Percentiles rank a stretch among this genome's conserved stretches.
Conservation (phyloP, 1,139 yeast species). For the Kurtzmaniella natalensis region DNA sequence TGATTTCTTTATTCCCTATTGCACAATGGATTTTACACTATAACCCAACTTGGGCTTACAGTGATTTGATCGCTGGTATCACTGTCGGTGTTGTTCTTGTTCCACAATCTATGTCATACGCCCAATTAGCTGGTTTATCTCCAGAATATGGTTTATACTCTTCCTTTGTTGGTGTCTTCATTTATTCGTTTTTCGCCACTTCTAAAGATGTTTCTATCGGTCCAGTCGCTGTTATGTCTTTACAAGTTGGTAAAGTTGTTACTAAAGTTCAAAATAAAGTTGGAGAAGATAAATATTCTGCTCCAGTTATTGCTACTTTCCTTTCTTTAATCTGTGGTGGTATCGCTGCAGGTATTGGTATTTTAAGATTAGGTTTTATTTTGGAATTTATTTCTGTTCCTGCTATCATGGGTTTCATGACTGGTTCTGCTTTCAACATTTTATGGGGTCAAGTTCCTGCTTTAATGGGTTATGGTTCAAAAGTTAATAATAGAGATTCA, state of each 20-base stretch:
- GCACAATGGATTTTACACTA: constrained; percentile 79
- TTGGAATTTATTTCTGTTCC: constrained; percentile 88
- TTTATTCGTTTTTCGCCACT: constrained; percentile 88
- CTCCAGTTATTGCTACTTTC: constrained; percentile 74
- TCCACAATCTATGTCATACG: constrained; percentile 96
- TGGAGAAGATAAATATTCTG: constrained; percentile 41
- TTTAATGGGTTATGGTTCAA: constrained; percentile 67
- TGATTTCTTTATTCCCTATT: constrained; percentile 72
- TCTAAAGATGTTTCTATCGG: constrained; percentile 95
- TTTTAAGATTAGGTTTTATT: constrained; percentile 80
- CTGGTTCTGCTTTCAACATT: constrained; percentile 87
- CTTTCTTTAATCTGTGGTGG: constrained; percentile 81
- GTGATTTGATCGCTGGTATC: constrained; percentile 87
- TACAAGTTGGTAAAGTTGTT: constrained; percentile 77
- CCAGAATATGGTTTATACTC: constrained; percentile 89
- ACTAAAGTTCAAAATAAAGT: constrained; percentile 47
- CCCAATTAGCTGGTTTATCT: constrained; percentile 75
- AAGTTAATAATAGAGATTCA: constrained; percentile 68
- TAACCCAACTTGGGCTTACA: constrained; percentile 71
- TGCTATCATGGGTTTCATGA: constrained; percentile 93
- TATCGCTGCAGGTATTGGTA: constrained; percentile 76
- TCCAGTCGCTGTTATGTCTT: constrained; percentile 95
- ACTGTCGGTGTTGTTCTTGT: constrained; percentile 92
- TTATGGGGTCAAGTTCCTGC: constrained; percentile 83
- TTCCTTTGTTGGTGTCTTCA: constrained; percentile 86